Percentiles rank a stretch among this genome's conserved stretches.
These are phyloP conservation scores for Galeopsis tetrahit DNA, from an alignment of 257 asterid genomes.

Conservation along the genomic window DNA sequence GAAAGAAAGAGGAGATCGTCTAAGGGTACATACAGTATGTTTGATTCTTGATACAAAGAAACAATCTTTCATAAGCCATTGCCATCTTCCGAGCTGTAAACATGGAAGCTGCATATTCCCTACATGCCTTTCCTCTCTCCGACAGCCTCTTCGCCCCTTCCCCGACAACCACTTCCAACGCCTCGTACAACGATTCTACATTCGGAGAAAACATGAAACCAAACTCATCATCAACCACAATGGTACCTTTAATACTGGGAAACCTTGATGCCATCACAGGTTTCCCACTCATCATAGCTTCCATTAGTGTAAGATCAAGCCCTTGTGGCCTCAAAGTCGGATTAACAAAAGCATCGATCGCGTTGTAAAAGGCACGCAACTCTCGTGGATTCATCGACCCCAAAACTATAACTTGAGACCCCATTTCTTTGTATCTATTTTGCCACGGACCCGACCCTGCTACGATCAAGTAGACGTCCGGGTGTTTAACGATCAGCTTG, in stretches of 20 bases:
- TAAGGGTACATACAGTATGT: slow-evolving; percentile 69
- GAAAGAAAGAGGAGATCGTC: neutral
- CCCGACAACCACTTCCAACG: slow-evolving; percentile 61
- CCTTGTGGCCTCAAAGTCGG: slow-evolving; percentile 98
- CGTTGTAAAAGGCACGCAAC: slow-evolving; percentile 65
- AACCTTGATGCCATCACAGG: slow-evolving; percentile 92
- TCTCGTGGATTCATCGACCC: slow-evolving; percentile 76
- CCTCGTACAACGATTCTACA: slow-evolving; percentile 64
- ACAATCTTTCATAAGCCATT: slow-evolving; percentile 85
- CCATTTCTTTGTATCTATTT: slow-evolving; percentile 69
- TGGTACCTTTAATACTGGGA: slow-evolving; percentile 88
- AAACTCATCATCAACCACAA: slow-evolving; percentile 72
- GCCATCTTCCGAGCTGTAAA: slow-evolving; percentile 92
- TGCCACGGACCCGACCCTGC: slow-evolving; percentile 96
- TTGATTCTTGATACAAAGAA: slow-evolving; percentile 77
- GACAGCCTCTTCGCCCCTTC: slow-evolving; percentile 72
- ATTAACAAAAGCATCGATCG: slow-evolving; percentile 80
- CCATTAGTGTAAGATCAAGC: slow-evolving; percentile 89
- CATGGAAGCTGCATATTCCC: slow-evolving; percentile 75
- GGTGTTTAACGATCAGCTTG: slow-evolving; percentile 48
- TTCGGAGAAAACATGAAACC: slow-evolving; percentile 91
- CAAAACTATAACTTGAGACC: slow-evolving; percentile 62
- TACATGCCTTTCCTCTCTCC: slow-evolving; percentile 77
- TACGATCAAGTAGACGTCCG: slow-evolving; percentile 67
- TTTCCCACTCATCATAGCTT: slow-evolving; percentile 95